These are phyloP conservation scores for Claviceps citrina DNA, from an alignment of 2,329 filamentous ascomycete species.

Conservation along the genomic window DNA sequence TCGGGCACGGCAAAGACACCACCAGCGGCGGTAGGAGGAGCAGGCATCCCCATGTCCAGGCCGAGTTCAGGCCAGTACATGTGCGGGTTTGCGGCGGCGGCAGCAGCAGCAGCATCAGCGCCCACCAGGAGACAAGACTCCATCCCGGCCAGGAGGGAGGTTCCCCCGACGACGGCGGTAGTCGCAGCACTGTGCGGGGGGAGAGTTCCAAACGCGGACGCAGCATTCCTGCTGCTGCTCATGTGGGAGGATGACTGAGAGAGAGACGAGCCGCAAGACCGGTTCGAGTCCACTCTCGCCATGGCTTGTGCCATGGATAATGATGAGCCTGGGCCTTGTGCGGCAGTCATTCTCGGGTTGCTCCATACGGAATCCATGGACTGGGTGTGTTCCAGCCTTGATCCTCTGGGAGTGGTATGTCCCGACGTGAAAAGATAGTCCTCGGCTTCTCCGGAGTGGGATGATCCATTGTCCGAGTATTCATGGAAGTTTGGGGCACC, in stretches of 20 bases:
- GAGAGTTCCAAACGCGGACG: conserved; percentile 27
- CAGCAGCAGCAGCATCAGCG: conserved; percentile 29
- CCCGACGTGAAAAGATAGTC: conserved; percentile 39
- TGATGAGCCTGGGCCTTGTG: conserved; percentile 15
- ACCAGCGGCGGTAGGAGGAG: conserved; percentile 23
- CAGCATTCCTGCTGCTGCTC: conserved; percentile 38
- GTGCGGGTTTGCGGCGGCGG: conserved; percentile 30
- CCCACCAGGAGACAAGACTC: conserved; percentile 38
- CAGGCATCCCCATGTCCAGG: conserved; percentile 26
- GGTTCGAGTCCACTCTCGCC: conserved; percentile 24
- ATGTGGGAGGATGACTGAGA: conserved; percentile 35
- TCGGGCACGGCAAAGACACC: conserved; percentile 28
- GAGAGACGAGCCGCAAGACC: conserved; percentile 28
- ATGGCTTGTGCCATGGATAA: conserved; percentile 22
- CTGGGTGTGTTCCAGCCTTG: conserved; percentile 29
- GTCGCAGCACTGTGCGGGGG: too few species aligned
- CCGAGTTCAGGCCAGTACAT: conserved; percentile 35
- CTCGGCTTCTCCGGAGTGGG: conserved; percentile 36
- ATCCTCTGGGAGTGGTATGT: conserved; percentile 37
- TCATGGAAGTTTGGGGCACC: conserved; percentile 44
- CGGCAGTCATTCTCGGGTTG: conserved; percentile 20
- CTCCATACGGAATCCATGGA: conserved; percentile 35
- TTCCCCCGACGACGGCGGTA: too few species aligned
- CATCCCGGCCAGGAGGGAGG: conserved; percentile 32
- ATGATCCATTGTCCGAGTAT: conserved; percentile 34